Percentiles rank a stretch among this genome's conserved stretches.
phyloP scores from a whole-genome alignment of 2,329 filamentous ascomycete genomes.

The Claviceps sp. region DNA sequence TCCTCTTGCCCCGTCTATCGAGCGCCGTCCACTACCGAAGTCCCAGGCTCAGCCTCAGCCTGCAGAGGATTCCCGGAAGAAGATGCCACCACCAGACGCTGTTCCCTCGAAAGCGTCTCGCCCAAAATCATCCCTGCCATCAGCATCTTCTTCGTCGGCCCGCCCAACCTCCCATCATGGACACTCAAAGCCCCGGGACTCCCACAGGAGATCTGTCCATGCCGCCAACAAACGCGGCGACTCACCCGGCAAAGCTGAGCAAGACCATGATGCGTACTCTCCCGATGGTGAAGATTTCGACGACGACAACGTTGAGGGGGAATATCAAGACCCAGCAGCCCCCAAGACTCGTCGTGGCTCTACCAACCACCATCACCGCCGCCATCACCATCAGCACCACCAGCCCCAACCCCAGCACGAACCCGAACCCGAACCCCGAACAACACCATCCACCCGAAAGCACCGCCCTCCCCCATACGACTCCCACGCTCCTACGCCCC shows the following conservation, averaged over 20 bases:
- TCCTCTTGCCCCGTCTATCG: constrained; percentile 16
- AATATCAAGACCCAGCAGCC: too few species aligned
- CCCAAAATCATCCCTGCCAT: constrained; percentile 20
- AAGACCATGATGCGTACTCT: constrained; percentile 22
- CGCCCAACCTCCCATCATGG: constrained; percentile 12
- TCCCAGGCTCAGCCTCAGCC: constrained; percentile 24
- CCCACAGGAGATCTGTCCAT: constrained; percentile 18
- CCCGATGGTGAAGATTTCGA: too few species aligned
- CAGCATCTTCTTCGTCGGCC: constrained; percentile 19
- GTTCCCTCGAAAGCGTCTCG: constrained; percentile 15
- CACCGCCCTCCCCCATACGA: constrained; percentile 30
- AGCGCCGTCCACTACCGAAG: constrained; percentile 19
- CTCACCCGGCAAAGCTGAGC: constrained; percentile 18
- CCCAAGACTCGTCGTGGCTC: constrained; percentile 17
- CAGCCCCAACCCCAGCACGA: too few species aligned
- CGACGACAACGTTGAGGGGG: too few species aligned
- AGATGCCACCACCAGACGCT: constrained; percentile 34
- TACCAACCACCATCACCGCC: constrained; percentile 4
- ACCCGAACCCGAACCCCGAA: too few species aligned
- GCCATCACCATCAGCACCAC: too few species aligned
- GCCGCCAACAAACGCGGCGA: constrained; percentile 23
- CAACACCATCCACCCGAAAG: constrained; percentile 15
- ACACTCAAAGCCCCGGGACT: constrained; percentile 18
- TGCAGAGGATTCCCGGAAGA: constrained; percentile 29
- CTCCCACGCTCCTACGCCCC: constrained; percentile 16